Evolutionary conservation across 163 green algal genomes (phyloP), one percentile per base, ranked within the genome.

Genomic region (Picocystis sp.): DNA sequence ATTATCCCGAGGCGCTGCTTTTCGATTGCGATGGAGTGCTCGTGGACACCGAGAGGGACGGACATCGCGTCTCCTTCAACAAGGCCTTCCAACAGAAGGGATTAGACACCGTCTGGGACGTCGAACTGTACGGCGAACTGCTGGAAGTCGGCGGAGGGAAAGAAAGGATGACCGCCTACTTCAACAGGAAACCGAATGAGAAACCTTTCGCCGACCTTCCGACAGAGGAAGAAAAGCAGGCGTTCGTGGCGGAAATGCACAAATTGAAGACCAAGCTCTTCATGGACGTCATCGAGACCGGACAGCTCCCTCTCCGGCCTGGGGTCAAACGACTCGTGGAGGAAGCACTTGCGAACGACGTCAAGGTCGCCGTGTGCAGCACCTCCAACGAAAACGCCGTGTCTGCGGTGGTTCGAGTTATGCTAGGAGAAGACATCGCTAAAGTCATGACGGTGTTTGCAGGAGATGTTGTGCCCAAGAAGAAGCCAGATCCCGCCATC

Each of bases 331-430:
- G 82, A 13, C 77, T 94, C 2, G 69, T 55, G 42, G 69, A 73
- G 19, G 86, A 95, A 63, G 86, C 84, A 8, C 73, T 92, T 0
- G 69, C 69, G 12, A 67, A 55, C 1, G 84, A 79, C 15, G 74
- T 95, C 13, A 76, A 77, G n/a, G 77, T 98, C 19, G 89, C 89
- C 0, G 86, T 98, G 19, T 98, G 89, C 87, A 86, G 67, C 66
- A 98, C 89, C 21, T 93, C 80, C 25, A 98, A 97, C 58, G 89
- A 98, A 71, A 73, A 82, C 5, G 85, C 86, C 11, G 87, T 96
- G 13, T 72, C 53, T 29, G 88, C 79, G 22, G 94, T 98, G 23
- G 84, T 96, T 48, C 55, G 72, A 3, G 83, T 91, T 11, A 77
- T 96, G 79, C 74, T 96, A 42, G 80, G 80, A 0, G 56, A 68